Evolutionary conservation across 768 basidiomycete genomes (phyloP).

Genomic region (Leucocoprinus sp.): DNA sequence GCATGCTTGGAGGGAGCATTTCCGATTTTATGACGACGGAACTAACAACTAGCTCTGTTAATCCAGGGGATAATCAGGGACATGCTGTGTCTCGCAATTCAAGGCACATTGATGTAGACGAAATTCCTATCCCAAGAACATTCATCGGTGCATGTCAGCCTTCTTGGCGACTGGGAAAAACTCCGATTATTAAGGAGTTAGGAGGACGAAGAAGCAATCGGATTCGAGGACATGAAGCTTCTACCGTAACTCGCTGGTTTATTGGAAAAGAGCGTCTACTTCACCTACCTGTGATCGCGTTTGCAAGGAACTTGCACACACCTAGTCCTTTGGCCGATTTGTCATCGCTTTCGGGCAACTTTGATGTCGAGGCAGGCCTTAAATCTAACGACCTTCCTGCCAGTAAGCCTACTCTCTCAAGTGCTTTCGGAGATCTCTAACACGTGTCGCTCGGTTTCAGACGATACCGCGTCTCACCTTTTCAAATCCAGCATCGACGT

Average conservation of each 20-base stretch:
- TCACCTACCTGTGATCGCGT: constrained; percentile 5
- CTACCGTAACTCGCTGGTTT: constrained; percentile 5
- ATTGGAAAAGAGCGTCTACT: constrained; percentile 7
- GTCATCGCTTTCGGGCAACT: constrained; percentile 9
- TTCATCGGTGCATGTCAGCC: constrained; percentile 13
- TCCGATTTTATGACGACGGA: constrained; percentile 5
- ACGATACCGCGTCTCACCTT: not conserved
- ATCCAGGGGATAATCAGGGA: not conserved
- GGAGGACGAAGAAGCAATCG: not conserved
- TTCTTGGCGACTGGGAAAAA: constrained; percentile 11
- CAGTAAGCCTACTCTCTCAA: not conserved
- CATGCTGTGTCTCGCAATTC: not conserved
- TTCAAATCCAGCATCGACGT: not conserved
- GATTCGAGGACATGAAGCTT: not conserved
- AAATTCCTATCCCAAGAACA: constrained; percentile 1
- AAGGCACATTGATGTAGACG: not conserved
- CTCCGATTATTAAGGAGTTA: constrained; percentile 9
- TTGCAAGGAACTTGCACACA: not conserved
- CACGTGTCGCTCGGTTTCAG: not conserved
- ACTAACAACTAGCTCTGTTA: not conserved
- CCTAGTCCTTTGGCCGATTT: constrained; percentile 4
- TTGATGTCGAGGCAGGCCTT: constrained; percentile 1
- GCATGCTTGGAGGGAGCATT: constrained; percentile 5
- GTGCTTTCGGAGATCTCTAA: not conserved
- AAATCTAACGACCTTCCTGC: not conserved